These are phyloP conservation scores for Acanthamoeba quina DNA, from an alignment of 208 protist species.

Conservation along the genomic window DNA sequence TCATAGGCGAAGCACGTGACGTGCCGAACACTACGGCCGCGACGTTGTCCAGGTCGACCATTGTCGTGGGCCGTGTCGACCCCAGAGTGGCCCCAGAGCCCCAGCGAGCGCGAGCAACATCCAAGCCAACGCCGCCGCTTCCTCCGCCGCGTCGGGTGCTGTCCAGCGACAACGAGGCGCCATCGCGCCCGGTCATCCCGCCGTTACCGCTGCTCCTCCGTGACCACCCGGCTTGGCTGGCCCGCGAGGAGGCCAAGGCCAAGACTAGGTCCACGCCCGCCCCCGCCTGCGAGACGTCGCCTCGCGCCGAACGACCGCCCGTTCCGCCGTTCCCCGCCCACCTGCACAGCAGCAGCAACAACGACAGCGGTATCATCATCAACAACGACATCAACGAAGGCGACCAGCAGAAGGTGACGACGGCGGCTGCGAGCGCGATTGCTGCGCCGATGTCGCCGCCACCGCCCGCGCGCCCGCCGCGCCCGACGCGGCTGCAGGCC, in stretches of 20 bases:
- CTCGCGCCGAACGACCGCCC: not conserved
- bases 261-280: not conserved
- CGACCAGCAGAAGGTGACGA: not conserved
- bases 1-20: not conserved
- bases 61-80: not conserved
- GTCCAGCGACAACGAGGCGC: constrained; percentile 17
- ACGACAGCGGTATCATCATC: not conserved
- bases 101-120: not conserved
- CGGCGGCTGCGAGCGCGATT: not conserved
- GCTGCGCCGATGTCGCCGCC: not conserved
- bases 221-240: not conserved
- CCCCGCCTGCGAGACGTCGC: not conserved
- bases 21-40: not conserved
- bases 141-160: not conserved
- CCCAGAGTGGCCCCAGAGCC: not conserved
- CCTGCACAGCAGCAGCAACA: not conserved
- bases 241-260: not conserved
- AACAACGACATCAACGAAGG: not conserved
- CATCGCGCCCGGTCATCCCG: not conserved
- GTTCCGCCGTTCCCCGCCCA: not conserved
- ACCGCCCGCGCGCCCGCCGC: not conserved
- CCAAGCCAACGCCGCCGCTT: constrained; percentile 11
- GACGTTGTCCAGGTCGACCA: not conserved
- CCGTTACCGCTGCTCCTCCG: not conserved
- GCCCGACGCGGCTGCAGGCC: not conserved